phyloP scores from a whole-genome alignment of 2,329 filamentous ascomycete genomes.

The Trichophaea hybrida region DNA sequence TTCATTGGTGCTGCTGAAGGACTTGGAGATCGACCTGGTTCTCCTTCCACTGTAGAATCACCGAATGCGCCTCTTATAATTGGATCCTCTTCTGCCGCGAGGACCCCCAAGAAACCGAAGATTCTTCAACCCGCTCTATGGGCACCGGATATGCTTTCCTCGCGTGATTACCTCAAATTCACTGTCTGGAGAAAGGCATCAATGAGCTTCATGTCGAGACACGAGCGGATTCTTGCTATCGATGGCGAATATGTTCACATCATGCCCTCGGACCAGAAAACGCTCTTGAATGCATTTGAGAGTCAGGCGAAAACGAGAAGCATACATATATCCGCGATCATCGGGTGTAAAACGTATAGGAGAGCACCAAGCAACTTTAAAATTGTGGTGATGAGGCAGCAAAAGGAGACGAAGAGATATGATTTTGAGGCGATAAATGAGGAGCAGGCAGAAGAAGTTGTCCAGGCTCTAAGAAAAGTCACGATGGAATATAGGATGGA shows the following conservation, averaged over 20 bases:
- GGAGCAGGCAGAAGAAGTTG: constrained; percentile 64
- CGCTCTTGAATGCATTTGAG: constrained; percentile 41
- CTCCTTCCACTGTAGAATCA: constrained; percentile 15
- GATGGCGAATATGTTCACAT: constrained; percentile 81
- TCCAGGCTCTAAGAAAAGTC: constrained; percentile 45
- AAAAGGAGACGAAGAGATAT: constrained; percentile 47
- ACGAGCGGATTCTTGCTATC: constrained; percentile 62
- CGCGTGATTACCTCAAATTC: constrained; percentile 40
- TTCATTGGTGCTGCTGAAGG: constrained; percentile 51
- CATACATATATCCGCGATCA: constrained; percentile 67
- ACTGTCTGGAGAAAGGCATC: constrained; percentile 69
- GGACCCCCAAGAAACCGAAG: constrained; percentile 50
- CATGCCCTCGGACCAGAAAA: constrained; percentile 55
- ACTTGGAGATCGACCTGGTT: constrained; percentile 27
- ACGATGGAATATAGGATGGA: neutral
- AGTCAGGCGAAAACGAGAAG: constrained; percentile 55
- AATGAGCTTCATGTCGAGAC: constrained; percentile 53
- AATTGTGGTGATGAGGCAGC: constrained; percentile 26
- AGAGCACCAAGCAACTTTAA: constrained; percentile 71
- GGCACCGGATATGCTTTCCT: constrained; percentile 32
- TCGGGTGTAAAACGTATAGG: constrained; percentile 66
- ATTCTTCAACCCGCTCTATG: constrained; percentile 16
- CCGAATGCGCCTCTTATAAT: constrained; percentile 44
- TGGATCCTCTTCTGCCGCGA: constrained; percentile 49
- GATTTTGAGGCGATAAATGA: constrained; percentile 66